These are phyloP conservation scores for Solanum chilense DNA, from an alignment of 257 asterid genomes.

Conservation along the genomic window DNA sequence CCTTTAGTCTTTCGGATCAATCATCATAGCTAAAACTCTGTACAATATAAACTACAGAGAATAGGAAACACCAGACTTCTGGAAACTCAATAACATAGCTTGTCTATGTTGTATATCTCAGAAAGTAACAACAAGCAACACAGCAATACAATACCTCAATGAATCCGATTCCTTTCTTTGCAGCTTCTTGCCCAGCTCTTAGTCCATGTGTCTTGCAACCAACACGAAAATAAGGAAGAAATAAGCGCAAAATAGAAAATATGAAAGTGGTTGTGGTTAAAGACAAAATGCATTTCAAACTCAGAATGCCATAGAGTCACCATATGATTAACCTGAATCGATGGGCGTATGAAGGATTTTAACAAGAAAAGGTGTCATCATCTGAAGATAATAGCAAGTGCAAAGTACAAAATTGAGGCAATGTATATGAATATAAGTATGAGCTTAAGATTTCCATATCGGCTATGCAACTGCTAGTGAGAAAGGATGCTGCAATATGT, in stretches of 20 bases:
- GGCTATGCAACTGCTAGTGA: background rate
- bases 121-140: background rate
- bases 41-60: background rate
- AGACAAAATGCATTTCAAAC: background rate
- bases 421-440: background rate
- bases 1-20: background rate
- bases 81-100: background rate
- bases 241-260: background rate
- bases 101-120: background rate
- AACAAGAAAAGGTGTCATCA: background rate
- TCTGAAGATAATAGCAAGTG: background rate
- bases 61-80: background rate
- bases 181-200: conserved; percentile 67
- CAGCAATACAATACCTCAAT: conserved; percentile 46
- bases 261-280: background rate
- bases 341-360: background rate
- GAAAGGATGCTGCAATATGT: background rate
- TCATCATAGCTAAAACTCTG: background rate
- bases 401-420: background rate
- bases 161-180: conserved; percentile 69
- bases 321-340: background rate
- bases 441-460: background rate
- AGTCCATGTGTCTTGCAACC: conserved; percentile 80
- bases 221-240: background rate
- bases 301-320: background rate